Evolutionary conservation across 2,329 filamentous ascomycete genomes (phyloP), one percentile per base, ranked within the genome.

Genomic region (Diaporthe amygdali): DNA sequence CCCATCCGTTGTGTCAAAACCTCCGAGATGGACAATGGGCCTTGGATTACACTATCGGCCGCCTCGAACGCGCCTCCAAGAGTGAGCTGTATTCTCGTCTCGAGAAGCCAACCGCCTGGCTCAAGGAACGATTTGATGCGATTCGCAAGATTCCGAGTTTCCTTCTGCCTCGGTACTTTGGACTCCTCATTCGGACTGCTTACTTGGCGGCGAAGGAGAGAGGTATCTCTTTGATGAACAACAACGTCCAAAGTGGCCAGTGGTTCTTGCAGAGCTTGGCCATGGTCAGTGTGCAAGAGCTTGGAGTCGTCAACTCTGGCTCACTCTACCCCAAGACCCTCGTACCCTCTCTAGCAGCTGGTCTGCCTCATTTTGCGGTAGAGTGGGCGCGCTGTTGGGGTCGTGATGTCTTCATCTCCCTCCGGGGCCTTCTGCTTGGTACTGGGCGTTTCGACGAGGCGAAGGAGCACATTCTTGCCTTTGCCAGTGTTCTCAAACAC

Each of bases 351-450:
- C 87, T 99, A 76, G 96, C 96, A 22, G 96, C 96, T 39, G 96
- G 96, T 20, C 84, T 99, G 56, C 96, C 96, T 44, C 96, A 99
- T 81, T 99, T 99, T 79, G 90, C 96, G 0, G 92, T 94, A 10
- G 92, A 95, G 76, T 99, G 96, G 95, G 95, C 96, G 63, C 90
- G 96, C 76, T 98, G 96, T 81, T 99, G 96, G 96, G 96, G 97
- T 9, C 92, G 96, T 69, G 96, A 99, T 80, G 94, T 98, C 15
- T 98, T 98, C 81, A 99, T 99, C 74, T 96, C 96, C 17, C 89
- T 97, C 49, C 92, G 96, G 64, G 96, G 96, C 52, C 86, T 99
- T n/a, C 94, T 94, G 75, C 89, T 99, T 44, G 95, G 94, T 49
- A 98, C 96, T 14, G 94, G 95, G 2, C 92, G 96, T 10, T 97